A percentile compares a stretch with the other conserved stretches of the same genome.
Conservation (phyloP, 1,139 yeast genomes). For the Saccharomyces hybrid region DNA sequence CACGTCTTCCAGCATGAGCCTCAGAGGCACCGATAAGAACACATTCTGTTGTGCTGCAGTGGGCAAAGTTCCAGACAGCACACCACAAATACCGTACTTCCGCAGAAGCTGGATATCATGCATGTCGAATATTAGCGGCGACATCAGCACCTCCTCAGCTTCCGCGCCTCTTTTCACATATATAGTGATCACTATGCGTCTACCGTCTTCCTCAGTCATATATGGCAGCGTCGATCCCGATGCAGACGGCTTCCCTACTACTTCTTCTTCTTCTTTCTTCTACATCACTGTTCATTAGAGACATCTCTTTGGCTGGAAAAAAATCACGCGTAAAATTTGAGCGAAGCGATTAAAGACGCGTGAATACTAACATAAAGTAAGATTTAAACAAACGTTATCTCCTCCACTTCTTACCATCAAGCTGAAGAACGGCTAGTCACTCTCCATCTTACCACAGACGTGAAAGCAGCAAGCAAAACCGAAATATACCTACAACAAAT, state of each 20-base stretch:
- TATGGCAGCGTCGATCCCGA: neutral
- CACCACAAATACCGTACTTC: conserved; percentile 56
- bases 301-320: neutral
- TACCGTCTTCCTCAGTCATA: neutral
- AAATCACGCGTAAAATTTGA: neutral
- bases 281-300: neutral
- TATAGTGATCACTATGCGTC: neutral
- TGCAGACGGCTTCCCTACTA: too few relatives aligned
- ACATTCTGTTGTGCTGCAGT: conserved; percentile 87
- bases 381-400: conserved; percentile 30
- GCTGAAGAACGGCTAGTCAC: neutral
- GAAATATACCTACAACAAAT: conserved; percentile 38
- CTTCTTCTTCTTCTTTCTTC: neutral
- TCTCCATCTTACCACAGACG: neutral
- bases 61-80: conserved; percentile 74
- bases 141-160: neutral
- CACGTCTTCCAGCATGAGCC: conserved; percentile 66
- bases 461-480: neutral
- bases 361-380: neutral
- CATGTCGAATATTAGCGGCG: conserved; percentile 43
- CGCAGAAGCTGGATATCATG: conserved; percentile 50
- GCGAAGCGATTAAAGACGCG: neutral
- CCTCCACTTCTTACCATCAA: neutral
- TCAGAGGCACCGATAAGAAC: conserved; percentile 75
- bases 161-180: neutral